Base-by-base conservation (phyloP, 371 early-diverging fungal species). In the Lichtheimia ornata region DNA sequence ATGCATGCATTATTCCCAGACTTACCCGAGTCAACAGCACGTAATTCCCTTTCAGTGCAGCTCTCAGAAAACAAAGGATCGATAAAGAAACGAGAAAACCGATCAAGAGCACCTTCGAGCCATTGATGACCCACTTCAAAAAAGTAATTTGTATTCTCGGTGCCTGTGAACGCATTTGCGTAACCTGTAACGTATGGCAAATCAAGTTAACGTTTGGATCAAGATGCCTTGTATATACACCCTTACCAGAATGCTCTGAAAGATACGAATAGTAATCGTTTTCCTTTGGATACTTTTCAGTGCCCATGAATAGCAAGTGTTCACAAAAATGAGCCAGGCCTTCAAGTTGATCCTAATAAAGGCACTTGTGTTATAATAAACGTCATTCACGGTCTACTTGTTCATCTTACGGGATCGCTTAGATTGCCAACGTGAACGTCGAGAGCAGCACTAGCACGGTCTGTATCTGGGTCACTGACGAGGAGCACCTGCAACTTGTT, bases 241-340 rank as follows among this genome's bases (percentile, higher is more conserved):
- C 5, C 47, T 52, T 64, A 70, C 99, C 99, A 50, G 92, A 91
- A 67, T 98, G 91, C 51, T 84, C 84, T 22, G 90, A 83, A 27
- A 98, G 78, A 68, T 90, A 98, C 67, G 88, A 74, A 55, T 72
- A 85, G 78, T 98, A 98, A 42, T 93, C 96, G 69, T 96, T 97
- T 64, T 97, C 98, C 56, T 81, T 75, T 27, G 97, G 98, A 70
- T 95, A 97, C 73, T 94, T 91, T 59, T 82, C 68, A 0, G 83
- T 85, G 25, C 86, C 86, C 95, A 97, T 90, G 73, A 97, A 96
- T 28, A 96, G 82, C 70, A 99, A 71, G 70, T 99, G 99, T 75
- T 99, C 99, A 72, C 94, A 92, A 73, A 99, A 99, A 79, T 99
- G 99, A 17, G 99, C 98, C 59, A 99, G 75, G 1, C 99, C 99